These are phyloP conservation scores for Gynandropsis gynandra DNA, from an alignment of 345 rosid species.

Conservation along the genomic window DNA sequence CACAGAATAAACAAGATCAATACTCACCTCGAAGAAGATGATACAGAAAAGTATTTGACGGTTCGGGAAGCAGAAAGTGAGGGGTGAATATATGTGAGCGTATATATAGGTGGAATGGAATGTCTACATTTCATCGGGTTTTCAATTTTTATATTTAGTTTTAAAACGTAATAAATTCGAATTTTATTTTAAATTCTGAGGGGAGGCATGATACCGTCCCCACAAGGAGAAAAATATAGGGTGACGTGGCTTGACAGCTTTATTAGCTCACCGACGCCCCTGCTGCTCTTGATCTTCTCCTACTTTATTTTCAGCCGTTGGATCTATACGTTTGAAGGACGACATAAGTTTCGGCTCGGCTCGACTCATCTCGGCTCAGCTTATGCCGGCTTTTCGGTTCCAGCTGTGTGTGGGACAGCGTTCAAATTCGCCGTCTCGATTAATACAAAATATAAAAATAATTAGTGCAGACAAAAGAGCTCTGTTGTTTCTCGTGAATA, in stretches of 20 bases:
- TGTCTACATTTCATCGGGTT: constrained; percentile 16
- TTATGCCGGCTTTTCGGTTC: constrained; percentile 12
- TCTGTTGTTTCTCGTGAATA: constrained; percentile 25
- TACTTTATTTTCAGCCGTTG: neutral
- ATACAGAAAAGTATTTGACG: constrained; percentile 6
- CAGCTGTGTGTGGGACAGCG: constrained; percentile 22
- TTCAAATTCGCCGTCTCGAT: constrained; percentile 23
- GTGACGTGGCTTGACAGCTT: constrained; percentile 20
- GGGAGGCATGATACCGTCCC: neutral
- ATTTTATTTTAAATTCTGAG: neutral
- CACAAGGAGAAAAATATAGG: constrained; percentile 9
- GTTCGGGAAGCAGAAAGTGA: constrained; percentile 20
- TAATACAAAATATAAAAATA: neutral
- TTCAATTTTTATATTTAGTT: neutral
- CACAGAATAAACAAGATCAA: constrained; percentile 10
- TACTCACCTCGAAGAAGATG: constrained; percentile 22
- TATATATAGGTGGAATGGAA: constrained; percentile 23
- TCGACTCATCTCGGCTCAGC: constrained; percentile 8
- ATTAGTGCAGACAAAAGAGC: constrained; percentile 9
- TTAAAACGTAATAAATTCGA: neutral
- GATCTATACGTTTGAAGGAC: neutral
- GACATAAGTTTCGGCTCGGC: neutral
- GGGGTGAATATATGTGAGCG: constrained; percentile 19
- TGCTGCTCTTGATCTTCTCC: too few species aligned
- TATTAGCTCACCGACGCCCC: constrained; percentile 21